A percentile compares a stretch with the other conserved stretches of the same genome.
phyloP scores from a whole-genome alignment of 345 rosid genomes.

The Mangifera indica region DNA sequence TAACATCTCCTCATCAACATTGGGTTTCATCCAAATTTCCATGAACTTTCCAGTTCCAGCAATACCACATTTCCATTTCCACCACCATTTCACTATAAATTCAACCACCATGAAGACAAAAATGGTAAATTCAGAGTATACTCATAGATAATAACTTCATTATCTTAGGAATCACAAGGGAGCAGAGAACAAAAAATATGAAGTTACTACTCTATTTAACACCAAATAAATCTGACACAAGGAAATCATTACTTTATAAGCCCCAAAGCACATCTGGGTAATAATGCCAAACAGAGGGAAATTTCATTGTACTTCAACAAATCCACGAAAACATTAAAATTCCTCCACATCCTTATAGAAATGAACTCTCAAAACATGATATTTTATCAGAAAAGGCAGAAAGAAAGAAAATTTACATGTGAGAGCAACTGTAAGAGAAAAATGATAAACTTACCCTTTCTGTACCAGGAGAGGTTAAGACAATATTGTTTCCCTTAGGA shows the following conservation, averaged over 20 bases:
- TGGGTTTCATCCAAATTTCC: neutral
- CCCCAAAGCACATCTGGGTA: neutral
- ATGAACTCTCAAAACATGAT: too few relatives aligned
- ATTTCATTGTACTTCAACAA: neutral
- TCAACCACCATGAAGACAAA: conserved; percentile 1
- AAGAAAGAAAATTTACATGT: neutral
- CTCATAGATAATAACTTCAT: neutral
- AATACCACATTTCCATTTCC: neutral
- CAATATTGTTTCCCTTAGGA: conserved; percentile 56
- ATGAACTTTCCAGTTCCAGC: neutral
- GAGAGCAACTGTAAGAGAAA: neutral
- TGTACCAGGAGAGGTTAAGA: conserved; percentile 68
- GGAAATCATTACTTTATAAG: neutral
- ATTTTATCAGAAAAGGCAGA: neutral
- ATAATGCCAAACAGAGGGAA: neutral
- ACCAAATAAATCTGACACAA: neutral
- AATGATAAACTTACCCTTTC: conserved; percentile 45
- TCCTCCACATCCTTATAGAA: too few relatives aligned
- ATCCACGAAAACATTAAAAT: neutral
- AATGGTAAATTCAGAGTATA: neutral
- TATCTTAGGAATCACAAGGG: neutral
- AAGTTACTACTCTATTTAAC: neutral
- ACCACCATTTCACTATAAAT: neutral
- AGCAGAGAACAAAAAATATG: neutral
- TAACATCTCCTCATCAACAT: neutral